Percentiles rank a stretch among this genome's conserved stretches.
phyloP scores from a whole-genome alignment of 1,284 basidiomycete genomes.

The Rhodotorula sp. region DNA sequence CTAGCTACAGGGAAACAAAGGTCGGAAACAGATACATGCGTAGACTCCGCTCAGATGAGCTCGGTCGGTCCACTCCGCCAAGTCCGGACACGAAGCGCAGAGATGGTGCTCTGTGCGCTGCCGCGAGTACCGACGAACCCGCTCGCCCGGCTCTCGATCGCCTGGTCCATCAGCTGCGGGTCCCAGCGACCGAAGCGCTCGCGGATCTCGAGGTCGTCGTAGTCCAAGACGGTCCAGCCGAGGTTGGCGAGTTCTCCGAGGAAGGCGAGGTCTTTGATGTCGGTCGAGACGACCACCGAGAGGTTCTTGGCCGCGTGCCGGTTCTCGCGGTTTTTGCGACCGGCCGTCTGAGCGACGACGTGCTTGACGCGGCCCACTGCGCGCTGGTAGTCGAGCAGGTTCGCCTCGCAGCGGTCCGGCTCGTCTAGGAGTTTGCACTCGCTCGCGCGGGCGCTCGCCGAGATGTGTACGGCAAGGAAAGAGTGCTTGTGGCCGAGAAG shows the following conservation, averaged over 20 bases:
- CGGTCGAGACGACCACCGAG: constrained; percentile 37
- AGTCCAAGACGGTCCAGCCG: constrained; percentile 39
- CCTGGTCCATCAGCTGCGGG: constrained; percentile 30
- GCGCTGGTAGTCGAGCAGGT: constrained; percentile 27
- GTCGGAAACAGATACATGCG: background rate
- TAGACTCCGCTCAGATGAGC: constrained; percentile 8
- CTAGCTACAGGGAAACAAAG: background rate
- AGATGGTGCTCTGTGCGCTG: constrained; percentile 29
- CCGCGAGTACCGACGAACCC: constrained; percentile 38
- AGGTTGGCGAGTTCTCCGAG: constrained; percentile 35
- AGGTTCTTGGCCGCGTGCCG: constrained; percentile 32
- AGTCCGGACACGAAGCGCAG: constrained; percentile 27
- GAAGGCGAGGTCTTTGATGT: constrained; percentile 38
- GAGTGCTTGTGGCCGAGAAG: constrained; percentile 30
- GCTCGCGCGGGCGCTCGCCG: constrained; percentile 16
- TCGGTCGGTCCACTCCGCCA: constrained; percentile 36
- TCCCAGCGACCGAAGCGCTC: constrained; percentile 33
- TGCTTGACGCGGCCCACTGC: constrained; percentile 33
- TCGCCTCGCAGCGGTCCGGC: constrained; percentile 18
- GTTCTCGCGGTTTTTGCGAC: constrained; percentile 33
- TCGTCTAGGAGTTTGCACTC: constrained; percentile 27
- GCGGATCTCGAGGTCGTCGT: constrained; percentile 35
- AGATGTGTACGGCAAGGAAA: constrained; percentile 39
- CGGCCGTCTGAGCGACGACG: constrained; percentile 18
- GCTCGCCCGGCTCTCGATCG: constrained; percentile 26